A percentile compares a stretch with the other conserved stretches of the same genome.
These are phyloP conservation scores for Pistacia atlantica DNA, from an alignment of 345 rosid genomes.

Conservation along the genomic window DNA sequence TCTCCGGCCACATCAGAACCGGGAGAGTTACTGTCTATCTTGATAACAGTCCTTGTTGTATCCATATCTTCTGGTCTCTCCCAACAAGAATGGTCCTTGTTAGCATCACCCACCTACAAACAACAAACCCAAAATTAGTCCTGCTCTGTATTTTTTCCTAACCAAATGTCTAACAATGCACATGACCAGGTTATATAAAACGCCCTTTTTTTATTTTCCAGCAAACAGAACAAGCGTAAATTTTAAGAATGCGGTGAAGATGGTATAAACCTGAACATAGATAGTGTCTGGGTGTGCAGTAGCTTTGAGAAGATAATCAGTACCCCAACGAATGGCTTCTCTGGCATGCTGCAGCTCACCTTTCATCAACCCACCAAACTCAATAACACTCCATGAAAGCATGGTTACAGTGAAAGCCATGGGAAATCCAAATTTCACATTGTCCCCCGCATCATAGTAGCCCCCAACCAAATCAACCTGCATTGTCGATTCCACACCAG, in stretches of 20 bases:
- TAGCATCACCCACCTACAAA: conserved; percentile 85
- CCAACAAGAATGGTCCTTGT: conserved; percentile 91
- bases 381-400: conserved; percentile 97
- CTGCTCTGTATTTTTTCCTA: not conserved
- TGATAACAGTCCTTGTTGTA: conserved; percentile 81
- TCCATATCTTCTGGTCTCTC: conserved; percentile 99
- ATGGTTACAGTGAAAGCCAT: conserved; percentile 97
- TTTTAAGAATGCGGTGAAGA: conserved; percentile 1
- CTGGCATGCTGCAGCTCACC: conserved; percentile 64
- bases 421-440: conserved; percentile 93
- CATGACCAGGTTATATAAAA: not conserved
- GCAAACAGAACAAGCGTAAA: not conserved
- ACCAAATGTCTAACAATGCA: not conserved
- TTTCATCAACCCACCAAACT: conserved; percentile 89
- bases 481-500: conserved; percentile 30
- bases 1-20: conserved; percentile 98
- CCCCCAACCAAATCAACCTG: conserved; percentile 97
- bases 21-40: conserved; percentile 69
- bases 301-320: conserved; percentile 93
- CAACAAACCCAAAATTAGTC: conserved; percentile 9
- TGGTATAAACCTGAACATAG: conserved; percentile 57
- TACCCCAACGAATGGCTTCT: conserved; percentile 88
- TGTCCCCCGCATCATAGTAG: conserved; percentile 99
- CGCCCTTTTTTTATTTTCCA: not conserved
- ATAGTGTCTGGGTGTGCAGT: conserved; percentile 71